Base-by-base conservation (phyloP, 2,329 filamentous ascomycete species). In the Aureobasidium subglaciale region DNA sequence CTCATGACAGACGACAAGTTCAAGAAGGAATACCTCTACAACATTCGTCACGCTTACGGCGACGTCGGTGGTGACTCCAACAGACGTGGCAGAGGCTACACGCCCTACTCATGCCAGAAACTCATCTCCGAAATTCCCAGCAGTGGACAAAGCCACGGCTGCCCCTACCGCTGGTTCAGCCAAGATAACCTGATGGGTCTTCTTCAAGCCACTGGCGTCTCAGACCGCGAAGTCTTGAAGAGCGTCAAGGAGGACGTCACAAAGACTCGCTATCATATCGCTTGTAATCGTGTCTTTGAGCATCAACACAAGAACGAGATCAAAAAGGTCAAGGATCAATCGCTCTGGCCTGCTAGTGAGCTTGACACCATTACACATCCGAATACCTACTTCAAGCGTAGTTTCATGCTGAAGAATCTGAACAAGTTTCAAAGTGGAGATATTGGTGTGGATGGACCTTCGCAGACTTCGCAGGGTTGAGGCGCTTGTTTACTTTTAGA, bases 11-110 rank as follows among this genome's bases (percentile, higher is more conserved):
- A 97, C 65, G 67, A 50, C 53, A 86, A 86, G 32, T 99, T 97
- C 79, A 95, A 95, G 73, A 97, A 96, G 68, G 90, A 96, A 68
- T 97, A 99, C 74, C 82, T 88, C 41, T 99, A 99, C 79, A 97
- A 99, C 69, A 83, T 97, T 57, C 87, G 91, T n/a, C 92, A 99
- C 78, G 72, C 79, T 0, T 99, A 97, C 69, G 93, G 93, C 62
- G 92, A 97, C 65, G 93, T 97, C 0, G 93, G 93, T 55, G 92
- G 92, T 57, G 92, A 97, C 71, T 79, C 84, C 18, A 96, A 95
- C 67, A 82, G 92, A 29, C 83, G 92, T 54, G 87, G 90, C 38
- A 82, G 87, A 55, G 92, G 92, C 18, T 96, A 96, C 69, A 88
- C 87, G 46, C 90, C 93, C 0, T 95, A 90, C 67, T 93, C 88